Conservation (phyloP, 768 basidiomycete species). For the Sporobolomyces phaffii region DNA sequence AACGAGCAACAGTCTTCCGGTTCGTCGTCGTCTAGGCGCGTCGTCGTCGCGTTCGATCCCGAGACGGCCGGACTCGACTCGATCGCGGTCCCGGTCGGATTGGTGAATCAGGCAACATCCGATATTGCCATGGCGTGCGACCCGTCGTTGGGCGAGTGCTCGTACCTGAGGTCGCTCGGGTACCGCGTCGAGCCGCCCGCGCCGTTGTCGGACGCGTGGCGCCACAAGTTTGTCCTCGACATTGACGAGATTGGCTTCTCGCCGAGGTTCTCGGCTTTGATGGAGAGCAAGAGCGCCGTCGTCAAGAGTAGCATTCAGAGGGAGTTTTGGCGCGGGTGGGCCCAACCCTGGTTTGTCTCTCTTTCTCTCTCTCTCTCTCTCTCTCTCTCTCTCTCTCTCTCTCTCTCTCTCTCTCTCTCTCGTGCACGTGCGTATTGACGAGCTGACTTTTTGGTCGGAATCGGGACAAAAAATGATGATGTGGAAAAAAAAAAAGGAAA, state of each 20-base stretch:
- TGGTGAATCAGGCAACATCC: slow-evolving; percentile 73
- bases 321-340: slow-evolving; percentile 45
- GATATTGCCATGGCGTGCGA: slow-evolving; percentile 58
- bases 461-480: no score
- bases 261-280: slow-evolving; percentile 76
- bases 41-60: slow-evolving; percentile 41
- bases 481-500: slow-evolving; percentile 64
- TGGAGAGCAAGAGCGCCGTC: slow-evolving; percentile 68
- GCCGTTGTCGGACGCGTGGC: slow-evolving; percentile 79
- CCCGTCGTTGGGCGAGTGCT: slow-evolving; percentile 41
- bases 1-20: no score
- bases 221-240: slow-evolving; percentile 85
- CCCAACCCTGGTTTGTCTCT: slow-evolving; percentile 42
- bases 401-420: no score
- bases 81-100: slow-evolving; percentile 56
- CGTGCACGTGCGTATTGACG: no score
- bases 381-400: no score
- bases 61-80: slow-evolving; percentile 53
- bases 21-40: no score
- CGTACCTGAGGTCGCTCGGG: slow-evolving; percentile 39
- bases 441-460: no score
- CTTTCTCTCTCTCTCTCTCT: neutral
- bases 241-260: slow-evolving; percentile 94
- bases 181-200: slow-evolving; percentile 49
- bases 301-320: slow-evolving; percentile 41